Evolutionary conservation across 257 asterid genomes (phyloP).

Genomic region (Solanum gracilifrons): DNA sequence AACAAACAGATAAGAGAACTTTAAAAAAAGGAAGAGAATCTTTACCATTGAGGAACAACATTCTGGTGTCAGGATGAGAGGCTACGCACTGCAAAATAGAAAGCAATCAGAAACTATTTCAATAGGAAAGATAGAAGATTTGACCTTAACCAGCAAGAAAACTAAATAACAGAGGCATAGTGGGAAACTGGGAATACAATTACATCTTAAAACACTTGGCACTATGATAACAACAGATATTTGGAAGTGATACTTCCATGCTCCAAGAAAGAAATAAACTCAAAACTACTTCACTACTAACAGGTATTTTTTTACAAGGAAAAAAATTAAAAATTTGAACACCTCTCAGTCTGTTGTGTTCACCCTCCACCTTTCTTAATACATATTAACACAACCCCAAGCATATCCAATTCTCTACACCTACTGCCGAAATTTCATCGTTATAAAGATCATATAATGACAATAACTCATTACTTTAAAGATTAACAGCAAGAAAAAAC

Average conservation of each 20-base stretch:
- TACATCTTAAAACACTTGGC: not conserved
- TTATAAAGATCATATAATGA: not conserved
- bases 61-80: conserved; percentile 21
- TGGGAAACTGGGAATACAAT: not conserved
- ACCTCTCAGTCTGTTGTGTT: not conserved
- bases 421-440: not conserved
- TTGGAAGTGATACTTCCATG: not conserved
- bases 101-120: not conserved
- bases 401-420: not conserved
- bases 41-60: conserved; percentile 17
- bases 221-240: not conserved
- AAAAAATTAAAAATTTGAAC: not conserved
- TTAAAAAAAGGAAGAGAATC: not conserved
- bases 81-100: conserved; percentile 29
- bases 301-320: not conserved
- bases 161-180: not conserved
- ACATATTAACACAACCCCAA: not conserved
- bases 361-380: not conserved
- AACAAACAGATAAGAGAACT: not conserved
- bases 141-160: not conserved
- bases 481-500: not conserved
- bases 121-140: not conserved
- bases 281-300: not conserved
- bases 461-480: not conserved
- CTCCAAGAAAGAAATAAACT: not conserved